phyloP scores from a whole-genome alignment of 1,284 basidiomycete genomes.

The Malassezia japonica region DNA sequence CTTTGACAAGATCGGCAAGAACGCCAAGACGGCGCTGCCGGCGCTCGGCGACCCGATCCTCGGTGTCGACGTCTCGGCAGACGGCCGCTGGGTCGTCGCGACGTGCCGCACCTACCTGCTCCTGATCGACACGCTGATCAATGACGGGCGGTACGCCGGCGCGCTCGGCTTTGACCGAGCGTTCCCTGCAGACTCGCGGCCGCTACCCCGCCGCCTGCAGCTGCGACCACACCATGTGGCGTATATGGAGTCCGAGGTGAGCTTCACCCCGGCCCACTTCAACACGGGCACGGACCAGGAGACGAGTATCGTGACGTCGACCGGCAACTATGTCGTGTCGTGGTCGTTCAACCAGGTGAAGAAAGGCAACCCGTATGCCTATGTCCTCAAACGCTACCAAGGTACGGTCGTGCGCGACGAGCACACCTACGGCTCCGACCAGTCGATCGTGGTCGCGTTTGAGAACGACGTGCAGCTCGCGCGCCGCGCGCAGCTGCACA shows the following conservation, averaged over 20 bases:
- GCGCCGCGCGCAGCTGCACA: constrained; percentile 81
- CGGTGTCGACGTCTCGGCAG: constrained; percentile 85
- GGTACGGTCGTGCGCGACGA: constrained; percentile 31
- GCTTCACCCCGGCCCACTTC: constrained; percentile 87
- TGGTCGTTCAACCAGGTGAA: constrained; percentile 89
- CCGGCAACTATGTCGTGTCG: constrained; percentile 76
- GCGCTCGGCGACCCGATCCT: constrained; percentile 89
- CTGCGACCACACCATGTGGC: constrained; percentile 84
- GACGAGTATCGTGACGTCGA: constrained; percentile 91
- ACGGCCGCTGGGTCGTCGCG: constrained; percentile 89
- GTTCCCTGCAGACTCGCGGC: constrained; percentile 90
- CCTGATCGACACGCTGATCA: constrained; percentile 89
- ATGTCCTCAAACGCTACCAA: constrained; percentile 75
- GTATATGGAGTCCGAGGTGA: constrained; percentile 81
- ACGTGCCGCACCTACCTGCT: constrained; percentile 91
- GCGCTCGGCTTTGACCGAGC: constrained; percentile 82
- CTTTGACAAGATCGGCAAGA: constrained; percentile 94
- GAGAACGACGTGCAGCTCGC: constrained; percentile 87
- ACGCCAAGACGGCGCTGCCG: constrained; percentile 95
- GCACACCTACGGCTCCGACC: constrained; percentile 61
- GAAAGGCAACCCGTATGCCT: constrained; percentile 77
- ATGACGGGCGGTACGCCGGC: constrained; percentile 77
- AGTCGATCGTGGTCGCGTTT: constrained; percentile 85
- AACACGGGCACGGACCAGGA: constrained; percentile 71
- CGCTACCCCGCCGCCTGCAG: constrained; percentile 77